Evolutionary conservation across 345 rosid species (phyloP).

Genomic region (Lepidium aucheri): DNA sequence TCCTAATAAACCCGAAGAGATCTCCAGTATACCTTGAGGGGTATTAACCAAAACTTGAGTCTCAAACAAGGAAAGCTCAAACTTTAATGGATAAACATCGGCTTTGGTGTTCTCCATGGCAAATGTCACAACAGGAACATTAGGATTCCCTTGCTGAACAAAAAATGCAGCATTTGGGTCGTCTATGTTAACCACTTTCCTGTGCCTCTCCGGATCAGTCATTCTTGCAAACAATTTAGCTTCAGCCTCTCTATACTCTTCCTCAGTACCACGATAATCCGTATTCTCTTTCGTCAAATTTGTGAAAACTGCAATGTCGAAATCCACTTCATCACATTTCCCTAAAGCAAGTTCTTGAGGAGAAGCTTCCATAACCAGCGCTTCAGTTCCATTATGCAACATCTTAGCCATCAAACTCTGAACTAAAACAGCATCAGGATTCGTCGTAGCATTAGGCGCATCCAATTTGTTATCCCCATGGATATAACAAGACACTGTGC

Average conservation of each 20-base stretch:
- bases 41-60: slow-evolving; percentile 86
- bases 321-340: slow-evolving; percentile 72
- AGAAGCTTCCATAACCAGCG: slow-evolving; percentile 84
- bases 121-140: slow-evolving; percentile 83
- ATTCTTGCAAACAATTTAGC: slow-evolving; percentile 82
- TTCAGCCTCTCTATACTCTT: slow-evolving; percentile 68
- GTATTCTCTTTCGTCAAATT: slow-evolving; percentile 50
- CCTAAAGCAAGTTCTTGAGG: slow-evolving; percentile 61
- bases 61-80: slow-evolving; percentile 86
- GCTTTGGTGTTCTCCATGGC: slow-evolving; percentile 84
- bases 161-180: slow-evolving; percentile 76
- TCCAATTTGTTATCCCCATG: slow-evolving; percentile 70
- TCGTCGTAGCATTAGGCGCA: slow-evolving; percentile 29
- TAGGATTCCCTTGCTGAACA: slow-evolving; percentile 54
- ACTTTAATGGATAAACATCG: slow-evolving; percentile 80
- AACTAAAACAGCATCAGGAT: slow-evolving; percentile 72
- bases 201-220: slow-evolving; percentile 85
- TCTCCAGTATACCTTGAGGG: slow-evolving; percentile 80
- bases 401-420: slow-evolving; percentile 96
- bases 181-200: slow-evolving; percentile 86
- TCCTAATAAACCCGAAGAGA: slow-evolving; percentile 86
- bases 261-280: slow-evolving; percentile 64
- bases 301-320: slow-evolving; percentile 83
- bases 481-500: slow-evolving; percentile 59
- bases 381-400: slow-evolving; percentile 87